Conservation (phyloP, 345 rosid genomes). For the Corchorus olitorius region DNA sequence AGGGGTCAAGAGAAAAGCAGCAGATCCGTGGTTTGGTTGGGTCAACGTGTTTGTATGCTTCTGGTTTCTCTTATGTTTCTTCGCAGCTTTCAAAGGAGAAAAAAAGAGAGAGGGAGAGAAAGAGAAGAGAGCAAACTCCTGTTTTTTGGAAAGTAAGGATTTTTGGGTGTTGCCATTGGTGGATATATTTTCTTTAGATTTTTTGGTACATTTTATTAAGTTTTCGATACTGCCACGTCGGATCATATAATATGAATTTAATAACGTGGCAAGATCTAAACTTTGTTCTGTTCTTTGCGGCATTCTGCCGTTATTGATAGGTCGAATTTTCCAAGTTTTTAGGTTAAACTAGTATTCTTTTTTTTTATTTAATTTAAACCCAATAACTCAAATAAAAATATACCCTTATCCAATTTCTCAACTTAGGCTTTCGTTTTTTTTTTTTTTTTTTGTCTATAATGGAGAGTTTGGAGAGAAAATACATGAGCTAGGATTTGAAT, state of each 20-base stretch:
- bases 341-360: no score
- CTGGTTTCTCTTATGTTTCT: background rate
- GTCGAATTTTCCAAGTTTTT: background rate
- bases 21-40: constrained; percentile 6
- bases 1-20: constrained; percentile 3
- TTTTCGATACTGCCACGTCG: background rate
- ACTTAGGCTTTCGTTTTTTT: no score
- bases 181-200: background rate
- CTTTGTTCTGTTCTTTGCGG: background rate
- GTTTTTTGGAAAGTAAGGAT: no score
- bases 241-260: background rate
- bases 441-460: no score
- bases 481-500: no score
- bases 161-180: background rate
- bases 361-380: no score
- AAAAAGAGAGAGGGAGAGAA: background rate
- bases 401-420: no score
- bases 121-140: no score
- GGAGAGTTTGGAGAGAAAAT: no score
- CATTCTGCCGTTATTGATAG: background rate
- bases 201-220: background rate
- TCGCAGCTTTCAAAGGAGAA: background rate
- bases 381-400: no score
- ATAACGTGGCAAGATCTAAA: background rate
- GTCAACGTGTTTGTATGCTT: constrained; percentile 19